Evolutionary conservation across 495 filamentous ascomycete genomes (phyloP), one percentile per base, ranked within the genome.

Genomic region (Parathielavia appendiculata): DNA sequence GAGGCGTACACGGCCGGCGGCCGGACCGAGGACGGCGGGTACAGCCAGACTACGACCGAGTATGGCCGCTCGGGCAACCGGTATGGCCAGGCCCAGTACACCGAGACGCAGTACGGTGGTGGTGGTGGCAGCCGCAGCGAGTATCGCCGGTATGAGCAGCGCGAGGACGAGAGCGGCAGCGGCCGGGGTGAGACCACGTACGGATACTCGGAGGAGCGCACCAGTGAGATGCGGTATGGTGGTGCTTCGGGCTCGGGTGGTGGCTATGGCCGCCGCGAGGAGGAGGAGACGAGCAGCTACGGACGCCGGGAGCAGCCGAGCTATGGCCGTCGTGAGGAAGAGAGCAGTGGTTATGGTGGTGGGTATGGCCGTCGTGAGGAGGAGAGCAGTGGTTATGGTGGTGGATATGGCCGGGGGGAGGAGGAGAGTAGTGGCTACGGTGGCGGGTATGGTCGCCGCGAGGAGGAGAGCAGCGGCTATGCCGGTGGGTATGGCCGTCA

Each of bases 31-130:
- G 68, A 74, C 30, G 79, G 79, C 40, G 75, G 71, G 17, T 75
- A 79, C 57, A 69, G 59, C 5, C 61, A 75, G 57, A 73, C 64
- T 13, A 71, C 73, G 26, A 74, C 72, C 10, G 72, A 80, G 58
- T 74, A 75, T 48, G 78, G 74, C 17, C 75, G 66, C 50, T 75
- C 73, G 20, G 73, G 68, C n/a, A 60, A 70, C 54, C 64, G 71
- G 17, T 79, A 81, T 57, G 78, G 74, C 34, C 75, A 81, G 57
- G 75, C 78, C 34, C 64, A 78, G 64, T 71, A 74, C 57, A 70
- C 65, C 12, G 63, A 76, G 59, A 79, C 71, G 13, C 66, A 67
- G 38, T 73, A 76, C 53, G 66, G 72, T 32, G 66, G 66, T 32
- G 66, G 66, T 34, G 79, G 79, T 43, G 76, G 72, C 44, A 66